Conservation (phyloP, 495 filamentous ascomycete genomes). For the Podospora tetraspora region DNA sequence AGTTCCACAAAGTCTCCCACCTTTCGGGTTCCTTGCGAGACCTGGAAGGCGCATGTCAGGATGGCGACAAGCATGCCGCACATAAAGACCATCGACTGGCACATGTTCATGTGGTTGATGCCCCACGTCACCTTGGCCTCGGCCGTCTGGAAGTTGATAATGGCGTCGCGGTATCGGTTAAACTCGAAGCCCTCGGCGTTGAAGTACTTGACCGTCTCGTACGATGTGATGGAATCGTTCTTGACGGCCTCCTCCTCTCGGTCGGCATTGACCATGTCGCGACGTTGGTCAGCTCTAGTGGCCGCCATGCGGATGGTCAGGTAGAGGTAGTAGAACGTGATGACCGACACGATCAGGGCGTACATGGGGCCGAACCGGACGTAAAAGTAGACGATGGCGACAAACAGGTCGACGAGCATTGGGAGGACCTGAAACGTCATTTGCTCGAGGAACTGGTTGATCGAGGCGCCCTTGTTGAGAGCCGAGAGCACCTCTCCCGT, state of each 20-base stretch:
- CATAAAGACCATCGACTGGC: constrained; percentile 91
- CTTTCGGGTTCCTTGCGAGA: constrained; percentile 61
- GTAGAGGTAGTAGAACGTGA: constrained; percentile 95
- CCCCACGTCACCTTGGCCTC: constrained; percentile 87
- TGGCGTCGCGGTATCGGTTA: constrained; percentile 71
- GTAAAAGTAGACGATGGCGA: constrained; percentile 84
- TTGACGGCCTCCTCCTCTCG: constrained; percentile 95
- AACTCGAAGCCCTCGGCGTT: constrained; percentile 95
- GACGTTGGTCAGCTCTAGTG: constrained; percentile 81
- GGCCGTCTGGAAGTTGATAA: constrained; percentile 73
- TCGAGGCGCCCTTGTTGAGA: constrained; percentile 88
- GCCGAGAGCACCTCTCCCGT: constrained; percentile 94
- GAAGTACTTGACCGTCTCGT: constrained; percentile 99
- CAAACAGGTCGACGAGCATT: constrained; percentile 84
- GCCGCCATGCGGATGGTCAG: constrained; percentile 93
- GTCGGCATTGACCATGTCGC: constrained; percentile 90
- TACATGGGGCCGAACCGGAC: constrained; percentile 79
- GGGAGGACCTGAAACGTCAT: constrained; percentile 92
- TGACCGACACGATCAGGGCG: constrained; percentile 81
- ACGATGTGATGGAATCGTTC: constrained; percentile 96
- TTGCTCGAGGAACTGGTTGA: constrained; percentile 94
- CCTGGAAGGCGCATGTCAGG: constrained; percentile 68
- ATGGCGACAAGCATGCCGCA: constrained; percentile 76
- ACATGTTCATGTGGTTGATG: constrained; percentile 87
- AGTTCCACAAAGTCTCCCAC: constrained; percentile 79